Conservation (phyloP, 768 basidiomycete genomes). For the Kwoniella mangroviensis region DNA sequence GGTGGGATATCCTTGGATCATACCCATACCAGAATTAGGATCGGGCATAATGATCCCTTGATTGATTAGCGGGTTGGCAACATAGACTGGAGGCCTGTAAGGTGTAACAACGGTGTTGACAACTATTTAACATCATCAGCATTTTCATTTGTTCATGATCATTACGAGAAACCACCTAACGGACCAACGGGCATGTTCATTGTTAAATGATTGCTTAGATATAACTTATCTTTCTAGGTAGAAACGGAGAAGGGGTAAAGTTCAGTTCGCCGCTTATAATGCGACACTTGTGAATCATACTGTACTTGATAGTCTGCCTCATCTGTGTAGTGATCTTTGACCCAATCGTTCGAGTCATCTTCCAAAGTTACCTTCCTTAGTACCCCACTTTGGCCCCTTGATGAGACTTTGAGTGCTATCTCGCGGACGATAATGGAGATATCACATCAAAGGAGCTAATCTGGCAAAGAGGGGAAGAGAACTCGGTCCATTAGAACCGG, state of each 20-base stretch:
- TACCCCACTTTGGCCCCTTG: slow-evolving; percentile 12
- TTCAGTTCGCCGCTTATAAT: not conserved
- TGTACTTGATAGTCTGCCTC: too few species aligned
- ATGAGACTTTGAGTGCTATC: not conserved
- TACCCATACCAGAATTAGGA: not conserved
- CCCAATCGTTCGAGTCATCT: not conserved
- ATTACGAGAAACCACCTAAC: not conserved
- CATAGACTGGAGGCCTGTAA: slow-evolving; percentile 3
- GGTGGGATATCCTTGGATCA: slow-evolving; percentile 7
- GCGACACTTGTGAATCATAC: not conserved
- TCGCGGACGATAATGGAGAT: not conserved
- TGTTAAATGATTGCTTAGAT: not conserved
- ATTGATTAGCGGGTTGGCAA: not conserved
- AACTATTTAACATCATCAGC: slow-evolving; percentile 1
- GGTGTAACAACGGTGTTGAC: slow-evolving; percentile 2
- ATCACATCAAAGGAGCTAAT: not conserved
- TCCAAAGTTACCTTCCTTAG: not conserved
- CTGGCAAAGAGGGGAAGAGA: too few species aligned
- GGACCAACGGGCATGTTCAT: slow-evolving; percentile 8
- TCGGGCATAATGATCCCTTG: not conserved
- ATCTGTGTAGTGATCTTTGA: not conserved
- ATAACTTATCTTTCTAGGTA: not conserved
- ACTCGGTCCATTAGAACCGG: not conserved
- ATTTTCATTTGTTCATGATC: slow-evolving; percentile 1
- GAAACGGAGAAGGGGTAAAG: not conserved